phyloP scores from a whole-genome alignment of 169 alveolate genomes.

The Plasmodium gonderi region DNA sequence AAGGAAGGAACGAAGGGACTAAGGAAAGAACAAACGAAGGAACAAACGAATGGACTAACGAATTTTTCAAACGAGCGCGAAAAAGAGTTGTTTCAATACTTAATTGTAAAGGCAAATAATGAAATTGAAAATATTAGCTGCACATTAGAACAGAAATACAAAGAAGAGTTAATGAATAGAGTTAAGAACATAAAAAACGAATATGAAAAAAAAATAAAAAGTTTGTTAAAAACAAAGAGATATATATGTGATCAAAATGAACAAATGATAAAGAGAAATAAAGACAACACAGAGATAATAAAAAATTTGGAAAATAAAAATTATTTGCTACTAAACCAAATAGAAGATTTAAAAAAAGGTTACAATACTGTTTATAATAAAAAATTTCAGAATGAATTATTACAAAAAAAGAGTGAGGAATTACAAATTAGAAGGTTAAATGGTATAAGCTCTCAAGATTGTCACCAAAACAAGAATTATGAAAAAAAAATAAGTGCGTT shows the following conservation, averaged over 20 bases:
- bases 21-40: not conserved
- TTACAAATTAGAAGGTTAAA: not conserved
- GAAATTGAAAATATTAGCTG: constrained; percentile 37
- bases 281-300: constrained; percentile 13
- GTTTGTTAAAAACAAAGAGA: not conserved
- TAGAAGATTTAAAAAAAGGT: constrained; percentile 23
- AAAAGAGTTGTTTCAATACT: constrained; percentile 36
- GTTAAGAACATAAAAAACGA: not conserved
- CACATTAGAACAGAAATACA: constrained; percentile 9
- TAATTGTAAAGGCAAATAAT: constrained; percentile 31
- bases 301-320: constrained; percentile 22
- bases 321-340: not conserved
- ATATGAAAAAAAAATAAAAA: constrained; percentile 25
- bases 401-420: not conserved
- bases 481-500: constrained; percentile 27
- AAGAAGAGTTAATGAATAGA: not conserved
- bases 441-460: not conserved
- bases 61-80: constrained; percentile 30
- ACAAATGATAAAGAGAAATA: not conserved
- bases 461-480: not conserved
- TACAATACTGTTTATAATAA: not conserved
- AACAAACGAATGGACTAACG: not conserved
- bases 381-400: not conserved
- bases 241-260: constrained; percentile 5
- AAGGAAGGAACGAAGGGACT: not conserved